Evolutionary conservation across 768 basidiomycete genomes (phyloP).

Genomic region (Tephrocybe sp.): DNA sequence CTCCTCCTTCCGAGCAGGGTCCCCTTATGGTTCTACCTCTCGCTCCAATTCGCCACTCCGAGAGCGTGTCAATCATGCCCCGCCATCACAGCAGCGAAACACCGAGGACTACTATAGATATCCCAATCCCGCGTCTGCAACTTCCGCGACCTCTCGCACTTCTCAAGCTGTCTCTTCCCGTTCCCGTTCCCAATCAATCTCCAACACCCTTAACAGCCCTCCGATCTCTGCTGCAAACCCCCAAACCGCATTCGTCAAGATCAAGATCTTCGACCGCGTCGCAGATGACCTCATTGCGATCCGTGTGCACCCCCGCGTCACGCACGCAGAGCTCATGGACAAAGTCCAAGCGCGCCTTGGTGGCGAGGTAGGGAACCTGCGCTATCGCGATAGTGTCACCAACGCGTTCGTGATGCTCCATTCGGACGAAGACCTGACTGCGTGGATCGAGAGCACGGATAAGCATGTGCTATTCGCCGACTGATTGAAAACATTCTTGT

Average conservation of each 20-base stretch:
- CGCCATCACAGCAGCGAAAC: conserved; percentile 25
- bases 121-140: conserved; percentile 30
- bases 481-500: conserved; percentile 28
- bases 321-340: conserved; percentile 82
- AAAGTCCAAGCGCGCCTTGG: conserved; percentile 91
- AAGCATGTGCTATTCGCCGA: conserved; percentile 85
- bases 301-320: conserved; percentile 90
- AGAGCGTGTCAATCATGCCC: conserved; percentile 28
- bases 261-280: conserved; percentile 94
- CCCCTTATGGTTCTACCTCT: conserved; percentile 40
- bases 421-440: conserved; percentile 60
- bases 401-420: conserved; percentile 65
- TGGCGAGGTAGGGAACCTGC: conserved; percentile 61
- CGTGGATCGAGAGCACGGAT: conserved; percentile 78
- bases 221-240: conserved; percentile 77
- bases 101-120: conserved; percentile 26
- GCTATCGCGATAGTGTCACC: conserved; percentile 74
- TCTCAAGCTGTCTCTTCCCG: conserved; percentile 54
- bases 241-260: conserved; percentile 91
- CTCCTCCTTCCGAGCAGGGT: conserved; percentile 43
- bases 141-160: conserved; percentile 52
- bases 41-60: conserved; percentile 40
- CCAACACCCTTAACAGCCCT: conserved; percentile 61
- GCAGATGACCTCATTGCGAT: conserved; percentile 97
- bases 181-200: conserved; percentile 58